Evolutionary conservation across 805 yeast genomes (phyloP), one percentile per base, ranked within the genome.

Genomic region (Ogataea henricii): DNA sequence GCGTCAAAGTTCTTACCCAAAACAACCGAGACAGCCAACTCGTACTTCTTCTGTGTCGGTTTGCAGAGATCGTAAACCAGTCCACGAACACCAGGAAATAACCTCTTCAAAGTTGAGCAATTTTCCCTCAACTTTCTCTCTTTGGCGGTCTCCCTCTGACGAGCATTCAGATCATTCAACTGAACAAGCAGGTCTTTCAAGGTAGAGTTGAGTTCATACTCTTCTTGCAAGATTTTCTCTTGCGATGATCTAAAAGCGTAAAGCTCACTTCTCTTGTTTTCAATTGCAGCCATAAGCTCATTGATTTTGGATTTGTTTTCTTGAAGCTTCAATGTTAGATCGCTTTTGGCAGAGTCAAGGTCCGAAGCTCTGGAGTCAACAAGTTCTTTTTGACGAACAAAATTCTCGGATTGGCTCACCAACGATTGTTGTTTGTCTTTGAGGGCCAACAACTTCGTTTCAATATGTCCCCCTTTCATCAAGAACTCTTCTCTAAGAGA

Each of bases 61-160:
- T 81, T 81, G 39, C 92, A 87, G 21, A 91, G 71, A 58, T 90
- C 97, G 54, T 81, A 77, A 3, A 92, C 81, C 9, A 89, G 65
- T 2, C 97, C 98, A 55, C 77, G 77, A 2, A 94, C 95, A 3
- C 96, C 90, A 1, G 96, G 94, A 53, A 86, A 78, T n/a, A 85
- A 66, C 58, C 89, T 81, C 56, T 81, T 84, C 45, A 94, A 68
- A 46, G 81, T 75, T 0, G 82, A 67, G 2, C 88, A 83, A 51
- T 86, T 87, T 55, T 90, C 96, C 46, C 92, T 73, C 35, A 87
- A 67, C 52, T 75, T 79, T 42, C 77, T 75, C 52, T 90, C 96
- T 52, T 81, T 79, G 34, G 78, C 78, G 0, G 90, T 74, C 57
- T 88, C 97, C 55, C 92, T 79, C 63, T 83, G 86, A 48, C 76